Evolutionary conservation across 2,329 filamentous ascomycete genomes (phyloP).

Genomic region (Paracamarosporium sp.): DNA sequence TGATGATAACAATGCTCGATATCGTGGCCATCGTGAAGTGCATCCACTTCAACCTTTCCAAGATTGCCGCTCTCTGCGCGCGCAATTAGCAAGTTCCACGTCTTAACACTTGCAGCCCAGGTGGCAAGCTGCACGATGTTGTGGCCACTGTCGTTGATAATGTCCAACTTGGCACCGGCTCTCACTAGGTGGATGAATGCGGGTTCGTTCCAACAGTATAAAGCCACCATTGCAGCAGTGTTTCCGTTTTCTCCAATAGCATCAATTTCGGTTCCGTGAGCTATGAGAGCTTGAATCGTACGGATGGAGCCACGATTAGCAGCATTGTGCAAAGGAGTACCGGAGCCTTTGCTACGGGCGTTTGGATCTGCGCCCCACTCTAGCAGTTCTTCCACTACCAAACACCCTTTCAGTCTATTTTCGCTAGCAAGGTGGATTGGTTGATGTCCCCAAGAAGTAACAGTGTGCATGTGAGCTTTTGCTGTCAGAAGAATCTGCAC

Average conservation of each 20-base stretch:
- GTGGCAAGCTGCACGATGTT: background rate
- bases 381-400: background rate
- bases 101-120: background rate
- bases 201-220: slow-evolving; percentile 7
- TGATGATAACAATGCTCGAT: background rate
- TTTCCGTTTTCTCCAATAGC: background rate
- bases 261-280: background rate
- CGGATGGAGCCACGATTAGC: background rate
- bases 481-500: background rate
- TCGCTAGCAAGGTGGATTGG: slow-evolving; percentile 7
- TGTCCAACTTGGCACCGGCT: background rate
- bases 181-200: background rate
- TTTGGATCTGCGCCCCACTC: slow-evolving; percentile 1
- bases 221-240: slow-evolving; percentile 1
- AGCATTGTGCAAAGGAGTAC: slow-evolving; percentile 6
- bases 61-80: background rate
- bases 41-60: background rate
- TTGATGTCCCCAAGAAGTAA: slow-evolving; percentile 3
- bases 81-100: background rate
- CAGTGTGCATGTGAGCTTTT: background rate
- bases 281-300: background rate
- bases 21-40: slow-evolving; percentile 1
- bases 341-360: background rate
- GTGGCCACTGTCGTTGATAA: background rate
- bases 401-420: background rate